Base-by-base conservation (phyloP, 495 filamentous ascomycete species). In the Aspergillus carlsbadensis region DNA sequence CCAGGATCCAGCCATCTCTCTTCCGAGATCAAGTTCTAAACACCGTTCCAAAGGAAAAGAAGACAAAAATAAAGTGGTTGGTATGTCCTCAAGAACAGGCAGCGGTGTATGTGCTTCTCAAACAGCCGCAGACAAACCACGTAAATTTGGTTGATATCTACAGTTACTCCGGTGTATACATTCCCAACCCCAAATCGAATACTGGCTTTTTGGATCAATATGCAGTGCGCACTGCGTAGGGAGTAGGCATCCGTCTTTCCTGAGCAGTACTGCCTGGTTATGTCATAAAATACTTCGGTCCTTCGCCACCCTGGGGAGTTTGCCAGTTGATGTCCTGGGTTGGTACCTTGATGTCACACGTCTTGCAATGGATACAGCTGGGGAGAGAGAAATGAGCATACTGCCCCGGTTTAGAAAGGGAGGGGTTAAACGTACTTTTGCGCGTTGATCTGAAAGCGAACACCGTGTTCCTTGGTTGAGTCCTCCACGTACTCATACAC, bases 401-500 rank as follows among this genome's bases (percentile, higher is more conserved):
- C 6, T 37, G 36, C 13, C 47, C 35, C 24, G 37, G 40, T 13
- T 13, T 10, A n/a, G 26, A 40, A 21, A 33, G 13, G 17, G 53
- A 39, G 42, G 26, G 13, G 13, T 15, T 1, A 6, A 37, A 86
- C 90, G 82, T 80, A 95, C 91, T 98, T 97, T 67, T 98, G 95
- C 22, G 92, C 80, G 69, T 98, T 98, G 62, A 99, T 98, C 76
- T 97, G 92, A 76, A 99, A 99, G 58, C 91, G 78, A 52, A 98
- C 90, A 0, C 94, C 94, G 52, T 88, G 75, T 42, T 85, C 73
- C 74, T 93, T 94, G 29, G 71, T 86, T 33, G 85, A 80, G 65
- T 99, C 94, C 72, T 98, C 94, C 5, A 98, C 84, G 69, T 98
- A 99, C 75, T 99, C 94, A 65, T 99, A 99, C 62, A 99, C 94